phyloP scores from a whole-genome alignment of 306 rosid species.

The Corylus avellana region DNA sequence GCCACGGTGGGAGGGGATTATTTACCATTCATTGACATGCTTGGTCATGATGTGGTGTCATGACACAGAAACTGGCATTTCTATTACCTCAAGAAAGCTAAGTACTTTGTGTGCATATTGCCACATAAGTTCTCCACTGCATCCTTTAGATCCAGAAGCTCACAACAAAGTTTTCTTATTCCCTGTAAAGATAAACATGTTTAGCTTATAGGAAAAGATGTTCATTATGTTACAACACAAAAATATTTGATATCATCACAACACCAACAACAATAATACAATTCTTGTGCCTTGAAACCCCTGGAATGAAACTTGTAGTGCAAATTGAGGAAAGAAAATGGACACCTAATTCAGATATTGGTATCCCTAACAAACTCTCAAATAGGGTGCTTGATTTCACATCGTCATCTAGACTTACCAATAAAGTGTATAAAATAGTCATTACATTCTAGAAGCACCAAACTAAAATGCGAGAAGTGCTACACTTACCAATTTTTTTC shows the following conservation, averaged over 20 bases:
- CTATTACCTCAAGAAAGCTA: constrained; percentile 86
- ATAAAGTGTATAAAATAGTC: neutral
- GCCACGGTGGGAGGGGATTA: neutral
- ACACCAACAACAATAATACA: neutral
- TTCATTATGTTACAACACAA: neutral
- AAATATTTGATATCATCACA: neutral
- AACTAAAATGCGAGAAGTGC: neutral
- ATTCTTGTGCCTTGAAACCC: neutral
- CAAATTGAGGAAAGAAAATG: neutral
- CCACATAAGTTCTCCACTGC: constrained; percentile 95
- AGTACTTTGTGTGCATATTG: constrained; percentile 80
- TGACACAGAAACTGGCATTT: constrained; percentile 1
- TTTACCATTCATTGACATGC: neutral
- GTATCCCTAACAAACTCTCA: neutral
- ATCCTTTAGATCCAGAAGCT: constrained; percentile 92
- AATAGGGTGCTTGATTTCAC: neutral
- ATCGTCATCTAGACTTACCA: neutral
- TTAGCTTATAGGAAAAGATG: neutral
- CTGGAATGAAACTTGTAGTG: neutral
- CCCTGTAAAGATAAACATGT: constrained; percentile 56
- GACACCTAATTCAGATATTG: neutral
- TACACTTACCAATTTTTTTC: no score
- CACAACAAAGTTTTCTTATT: constrained; percentile 90
- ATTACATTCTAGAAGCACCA: neutral
- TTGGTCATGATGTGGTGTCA: neutral